Conservation (phyloP, 2,329 filamentous ascomycete genomes). For the Microcera coccophila region DNA sequence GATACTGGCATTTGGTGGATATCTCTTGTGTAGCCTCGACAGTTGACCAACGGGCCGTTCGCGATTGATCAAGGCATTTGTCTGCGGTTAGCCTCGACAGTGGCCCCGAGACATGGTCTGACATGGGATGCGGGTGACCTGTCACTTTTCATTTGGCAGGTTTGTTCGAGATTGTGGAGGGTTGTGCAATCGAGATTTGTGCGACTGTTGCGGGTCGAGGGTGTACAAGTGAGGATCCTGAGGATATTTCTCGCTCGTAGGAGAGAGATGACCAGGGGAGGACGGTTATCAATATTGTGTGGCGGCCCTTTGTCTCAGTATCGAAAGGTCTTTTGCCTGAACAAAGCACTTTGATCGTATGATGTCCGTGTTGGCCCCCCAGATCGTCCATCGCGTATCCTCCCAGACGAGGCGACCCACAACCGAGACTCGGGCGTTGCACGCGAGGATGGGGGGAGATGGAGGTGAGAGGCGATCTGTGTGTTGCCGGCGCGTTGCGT, state of each 20-base stretch:
- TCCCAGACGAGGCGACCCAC: neutral
- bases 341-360: too few relatives aligned
- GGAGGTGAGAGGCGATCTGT: slow-evolving; percentile 10
- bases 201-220: slow-evolving; percentile 7
- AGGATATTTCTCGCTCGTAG: neutral
- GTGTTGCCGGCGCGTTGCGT: slow-evolving; percentile 11
- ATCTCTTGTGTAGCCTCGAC: neutral
- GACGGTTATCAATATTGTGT: too few relatives aligned
- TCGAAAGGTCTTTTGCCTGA: too few relatives aligned
- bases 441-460: slow-evolving; percentile 11
- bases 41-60: too few relatives aligned
- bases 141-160: slow-evolving; percentile 6
- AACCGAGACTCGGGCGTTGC: slow-evolving; percentile 12
- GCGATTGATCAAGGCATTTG: too few relatives aligned
- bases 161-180: slow-evolving; percentile 10
- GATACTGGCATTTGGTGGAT: slow-evolving; percentile 3
- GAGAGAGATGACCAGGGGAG: too few relatives aligned
- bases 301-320: too few relatives aligned
- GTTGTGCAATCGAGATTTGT: slow-evolving; percentile 29
- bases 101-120: slow-evolving; percentile 7
- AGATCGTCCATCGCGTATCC: neutral
- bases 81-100: slow-evolving; percentile 9
- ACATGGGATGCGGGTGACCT: slow-evolving; percentile 6
- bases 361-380: too few relatives aligned
- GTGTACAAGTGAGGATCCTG: neutral